Percentiles rank a stretch among this genome's conserved stretches.
Conservation (phyloP, 768 basidiomycete species). For the Suillus bovinus region DNA sequence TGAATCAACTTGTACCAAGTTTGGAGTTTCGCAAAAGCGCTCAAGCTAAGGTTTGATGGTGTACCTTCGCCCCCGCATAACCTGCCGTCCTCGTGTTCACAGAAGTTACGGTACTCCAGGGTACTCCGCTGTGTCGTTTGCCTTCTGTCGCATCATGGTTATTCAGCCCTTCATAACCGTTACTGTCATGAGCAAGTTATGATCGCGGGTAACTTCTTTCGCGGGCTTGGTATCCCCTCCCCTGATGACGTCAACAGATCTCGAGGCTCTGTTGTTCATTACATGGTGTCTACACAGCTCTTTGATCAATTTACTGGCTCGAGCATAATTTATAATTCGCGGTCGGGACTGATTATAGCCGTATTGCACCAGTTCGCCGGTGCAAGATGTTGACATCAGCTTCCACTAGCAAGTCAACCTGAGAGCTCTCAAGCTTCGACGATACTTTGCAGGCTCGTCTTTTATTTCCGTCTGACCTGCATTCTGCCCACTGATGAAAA, state of each 20-base stretch:
- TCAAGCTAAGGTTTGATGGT: slow-evolving; percentile 1
- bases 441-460: no score
- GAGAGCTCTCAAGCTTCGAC: background rate
- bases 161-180: background rate
- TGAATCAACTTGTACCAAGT: background rate
- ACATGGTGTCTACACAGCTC: background rate
- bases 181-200: background rate
- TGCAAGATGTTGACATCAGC: background rate
- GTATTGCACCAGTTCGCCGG: background rate
- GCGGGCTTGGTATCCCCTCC: background rate
- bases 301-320: background rate
- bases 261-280: background rate
- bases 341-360: background rate
- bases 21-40: background rate
- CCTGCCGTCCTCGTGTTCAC: background rate
- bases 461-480: background rate
- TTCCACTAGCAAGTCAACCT: background rate
- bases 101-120: background rate
- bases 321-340: background rate
- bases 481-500: background rate
- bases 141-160: background rate
- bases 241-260: background rate
- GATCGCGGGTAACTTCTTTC: background rate
- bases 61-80: background rate
- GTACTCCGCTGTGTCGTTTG: background rate